phyloP scores from a whole-genome alignment of 257 asterid species.

The Lithospermum erythrorhizon region DNA sequence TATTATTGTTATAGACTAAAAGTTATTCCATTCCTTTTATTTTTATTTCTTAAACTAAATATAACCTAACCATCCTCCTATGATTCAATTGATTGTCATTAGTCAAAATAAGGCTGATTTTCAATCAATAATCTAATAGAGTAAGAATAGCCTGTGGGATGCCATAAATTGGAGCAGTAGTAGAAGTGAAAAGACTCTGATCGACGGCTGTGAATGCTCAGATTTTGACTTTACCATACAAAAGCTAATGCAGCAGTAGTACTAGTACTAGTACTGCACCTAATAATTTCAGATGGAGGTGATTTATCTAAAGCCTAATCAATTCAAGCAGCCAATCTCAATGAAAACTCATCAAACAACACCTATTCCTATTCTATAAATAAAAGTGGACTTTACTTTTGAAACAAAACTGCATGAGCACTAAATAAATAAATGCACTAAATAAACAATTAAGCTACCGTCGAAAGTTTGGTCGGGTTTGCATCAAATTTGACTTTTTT shows the following conservation, averaged over 20 bases:
- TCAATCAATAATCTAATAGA: too few relatives aligned
- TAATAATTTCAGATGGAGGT: too few relatives aligned
- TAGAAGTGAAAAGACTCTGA: not conserved
- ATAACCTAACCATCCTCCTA: not conserved
- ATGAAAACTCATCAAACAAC: not conserved
- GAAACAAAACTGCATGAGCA: too few relatives aligned
- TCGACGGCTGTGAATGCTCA: not conserved
- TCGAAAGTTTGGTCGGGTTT: conserved; percentile 13
- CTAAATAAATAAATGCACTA: too few relatives aligned
- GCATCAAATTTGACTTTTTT: conserved; percentile 7
- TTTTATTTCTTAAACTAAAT: too few relatives aligned
- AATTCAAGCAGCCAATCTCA: too few relatives aligned
- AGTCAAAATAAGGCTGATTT: too few relatives aligned
- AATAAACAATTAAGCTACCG: not conserved
- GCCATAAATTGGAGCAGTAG: not conserved
- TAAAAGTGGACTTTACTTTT: not conserved
- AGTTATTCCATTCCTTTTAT: too few relatives aligned
- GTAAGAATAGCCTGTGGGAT: not conserved
- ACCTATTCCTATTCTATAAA: not conserved
- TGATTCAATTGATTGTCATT: too few relatives aligned
- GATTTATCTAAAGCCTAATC: not conserved
- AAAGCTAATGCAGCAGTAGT: not conserved
- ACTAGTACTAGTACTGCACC: not conserved
- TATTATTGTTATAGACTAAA: too few relatives aligned
- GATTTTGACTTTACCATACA: not conserved